Percentiles rank a stretch among this genome's conserved stretches.
These are phyloP conservation scores for Venturiaceae sp. DNA, from an alignment of 2,329 filamentous ascomycete species.

Conservation along the genomic window DNA sequence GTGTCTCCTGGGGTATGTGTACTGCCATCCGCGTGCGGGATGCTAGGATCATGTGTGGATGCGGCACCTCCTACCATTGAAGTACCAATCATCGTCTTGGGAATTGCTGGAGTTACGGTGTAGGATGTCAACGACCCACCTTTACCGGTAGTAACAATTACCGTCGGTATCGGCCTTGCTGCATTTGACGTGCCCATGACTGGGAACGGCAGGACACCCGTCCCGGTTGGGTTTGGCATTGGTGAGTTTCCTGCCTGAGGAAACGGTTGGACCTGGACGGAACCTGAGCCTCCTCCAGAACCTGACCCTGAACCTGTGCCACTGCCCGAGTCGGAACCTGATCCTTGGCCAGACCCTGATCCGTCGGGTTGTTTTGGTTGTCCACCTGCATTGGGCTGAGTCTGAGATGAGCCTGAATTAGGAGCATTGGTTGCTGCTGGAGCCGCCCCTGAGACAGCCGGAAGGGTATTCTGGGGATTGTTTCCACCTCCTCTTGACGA, in stretches of 20 bases:
- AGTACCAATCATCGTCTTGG: background rate
- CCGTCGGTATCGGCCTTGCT: background rate
- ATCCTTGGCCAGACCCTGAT: background rate
- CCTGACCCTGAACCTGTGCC: background rate
- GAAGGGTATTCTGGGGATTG: background rate
- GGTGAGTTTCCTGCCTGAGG: background rate
- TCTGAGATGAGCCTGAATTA: background rate
- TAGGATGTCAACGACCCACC: background rate
- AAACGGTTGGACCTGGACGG: background rate
- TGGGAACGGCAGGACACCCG: background rate
- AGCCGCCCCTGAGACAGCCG: background rate
- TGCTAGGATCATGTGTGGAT: background rate
- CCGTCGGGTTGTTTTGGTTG: constrained; percentile 1
- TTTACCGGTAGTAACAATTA: background rate
- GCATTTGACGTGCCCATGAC: background rate
- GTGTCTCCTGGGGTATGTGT: background rate
- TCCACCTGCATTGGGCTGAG: background rate
- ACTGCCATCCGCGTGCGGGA: background rate
- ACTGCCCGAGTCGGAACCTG: background rate
- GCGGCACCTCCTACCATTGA: background rate
- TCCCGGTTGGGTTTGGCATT: background rate
- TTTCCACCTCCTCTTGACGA: background rate
- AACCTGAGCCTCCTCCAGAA: background rate
- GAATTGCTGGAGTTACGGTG: background rate
- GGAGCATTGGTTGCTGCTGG: background rate